Evolutionary conservation across 305 asterid genomes (phyloP), one percentile per base, ranked within the genome.

Genomic region (Solanum hybrid): DNA sequence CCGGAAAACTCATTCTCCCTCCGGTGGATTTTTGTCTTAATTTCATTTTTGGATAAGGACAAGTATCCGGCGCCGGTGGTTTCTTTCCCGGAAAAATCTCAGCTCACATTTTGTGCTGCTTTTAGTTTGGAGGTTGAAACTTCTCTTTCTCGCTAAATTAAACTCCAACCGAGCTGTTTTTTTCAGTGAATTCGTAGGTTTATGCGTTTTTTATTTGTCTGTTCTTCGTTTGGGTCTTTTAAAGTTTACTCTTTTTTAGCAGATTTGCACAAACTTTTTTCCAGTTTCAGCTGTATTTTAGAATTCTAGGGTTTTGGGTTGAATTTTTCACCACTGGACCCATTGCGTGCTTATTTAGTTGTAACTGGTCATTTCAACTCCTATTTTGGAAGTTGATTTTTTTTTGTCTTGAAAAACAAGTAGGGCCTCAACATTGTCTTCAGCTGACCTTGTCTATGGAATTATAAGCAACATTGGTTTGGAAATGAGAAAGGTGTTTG

Each of bases 401-500:
- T 77, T 75, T 75, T 26, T 75, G 33, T 72, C 14, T 36, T 20
- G 72, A 61, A 61, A 61, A 22, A 61, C 72, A 20, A 61, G 72
- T 61, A 61, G 72, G 72, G 72, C 72, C 72, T 61, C 26, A 61
- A 20, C 72, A 61, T 61, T 61, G 72, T 20, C 11, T 61, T 20
- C 5, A 61, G 72, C 72, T 61, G 72, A 61, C 72, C n/a, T 61
- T 61, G 78, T 24, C 14, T 29, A 68, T 92, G 92, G 92, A 57
- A 77, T 85, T 88, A 79, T 92, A 86, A 89, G 87, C 88, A 82
- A 89, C 89, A 89, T 92, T 93, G 94, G 72, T 86, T 89, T 93
- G 79, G 90, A 92, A 91, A 96, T 97, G 98, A 92, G 91, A 89
- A 94, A 93, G 91, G 39, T 93, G 72, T 93, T 92, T 32, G 79